Conservation (phyloP, 768 basidiomycete species). For the Tricholoma hemisulphureum region DNA sequence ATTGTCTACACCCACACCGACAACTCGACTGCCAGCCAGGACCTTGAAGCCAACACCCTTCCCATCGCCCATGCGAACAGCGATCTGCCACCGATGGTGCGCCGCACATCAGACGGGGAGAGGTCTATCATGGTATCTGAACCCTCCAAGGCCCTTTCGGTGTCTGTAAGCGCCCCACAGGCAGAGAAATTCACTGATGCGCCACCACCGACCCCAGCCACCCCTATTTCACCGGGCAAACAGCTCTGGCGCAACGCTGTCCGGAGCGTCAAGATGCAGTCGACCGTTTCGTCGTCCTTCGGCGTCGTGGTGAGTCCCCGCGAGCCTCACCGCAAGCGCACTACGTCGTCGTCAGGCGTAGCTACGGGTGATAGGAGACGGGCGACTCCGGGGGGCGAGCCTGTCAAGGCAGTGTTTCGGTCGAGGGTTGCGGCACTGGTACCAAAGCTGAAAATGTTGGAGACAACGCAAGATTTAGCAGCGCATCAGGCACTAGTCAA, state of each 20-base stretch:
- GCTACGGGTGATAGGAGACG: constrained; percentile 26
- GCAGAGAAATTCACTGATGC: constrained; percentile 18
- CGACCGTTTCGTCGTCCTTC: constrained; percentile 22
- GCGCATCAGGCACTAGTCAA: constrained; percentile 68
- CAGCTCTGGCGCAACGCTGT: constrained; percentile 45
- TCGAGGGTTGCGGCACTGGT: constrained; percentile 56
- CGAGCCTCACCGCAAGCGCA: constrained; percentile 34
- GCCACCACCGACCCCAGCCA: constrained; percentile 4
- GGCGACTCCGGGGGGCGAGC: constrained; percentile 27
- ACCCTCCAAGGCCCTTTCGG: constrained; percentile 9
- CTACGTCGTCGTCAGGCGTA: constrained; percentile 32
- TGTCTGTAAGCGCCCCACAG: constrained; percentile 13
- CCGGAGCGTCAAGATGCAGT: constrained; percentile 42
- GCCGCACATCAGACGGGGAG: constrained; percentile 22
- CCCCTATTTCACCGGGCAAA: constrained; percentile 32
- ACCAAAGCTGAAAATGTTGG: constrained; percentile 55
- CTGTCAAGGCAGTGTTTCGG: constrained; percentile 36
- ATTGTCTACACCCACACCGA: constrained; percentile 20
- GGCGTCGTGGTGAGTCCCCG: constrained; percentile 11
- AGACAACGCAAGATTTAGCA: constrained; percentile 56
- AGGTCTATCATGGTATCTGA: constrained; percentile 8
- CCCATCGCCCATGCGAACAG: constrained; percentile 20
- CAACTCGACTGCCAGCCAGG: constrained; percentile 23
- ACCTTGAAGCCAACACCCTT: constrained; percentile 29
- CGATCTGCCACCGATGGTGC: constrained; percentile 8